Conservation (phyloP, 345 rosid species). For the Populus alba region DNA sequence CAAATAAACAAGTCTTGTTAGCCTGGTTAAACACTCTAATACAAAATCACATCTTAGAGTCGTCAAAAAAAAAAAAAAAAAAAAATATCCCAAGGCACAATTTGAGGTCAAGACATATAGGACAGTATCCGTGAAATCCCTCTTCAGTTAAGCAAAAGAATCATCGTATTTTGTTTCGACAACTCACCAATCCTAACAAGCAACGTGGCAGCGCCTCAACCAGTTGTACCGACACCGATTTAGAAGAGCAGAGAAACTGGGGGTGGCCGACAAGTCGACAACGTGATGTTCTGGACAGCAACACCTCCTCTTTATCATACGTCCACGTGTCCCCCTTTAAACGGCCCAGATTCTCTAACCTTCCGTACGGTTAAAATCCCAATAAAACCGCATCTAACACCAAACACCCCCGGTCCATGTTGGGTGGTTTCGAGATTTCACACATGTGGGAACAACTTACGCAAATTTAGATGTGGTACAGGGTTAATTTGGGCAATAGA, state of each 20-base stretch:
- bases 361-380: conserved; percentile 15
- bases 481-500: conserved; percentile 24
- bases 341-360: conserved; percentile 29
- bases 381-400: neutral
- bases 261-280: conserved; percentile 85
- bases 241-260: conserved; percentile 45
- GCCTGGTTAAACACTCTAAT: no score
- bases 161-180: neutral
- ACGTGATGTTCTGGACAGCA: conserved; percentile 53
- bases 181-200: conserved; percentile 25
- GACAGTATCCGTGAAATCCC: neutral
- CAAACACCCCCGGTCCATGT: neutral
- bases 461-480: neutral
- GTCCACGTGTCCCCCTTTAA: conserved; percentile 46
- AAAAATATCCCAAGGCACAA: neutral
- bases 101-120: neutral
- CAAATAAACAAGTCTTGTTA: neutral
- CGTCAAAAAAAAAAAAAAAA: neutral
- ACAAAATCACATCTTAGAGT: neutral
- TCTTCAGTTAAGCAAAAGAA: neutral
- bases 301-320: conserved; percentile 10
- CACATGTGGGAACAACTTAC: neutral
- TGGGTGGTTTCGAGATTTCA: conserved; percentile 15
- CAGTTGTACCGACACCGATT: conserved; percentile 32
- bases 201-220: conserved; percentile 42